Evolutionary conservation across 148 eudicot genomes (phyloP).

Genomic region (Vaccinium myrtillus): DNA sequence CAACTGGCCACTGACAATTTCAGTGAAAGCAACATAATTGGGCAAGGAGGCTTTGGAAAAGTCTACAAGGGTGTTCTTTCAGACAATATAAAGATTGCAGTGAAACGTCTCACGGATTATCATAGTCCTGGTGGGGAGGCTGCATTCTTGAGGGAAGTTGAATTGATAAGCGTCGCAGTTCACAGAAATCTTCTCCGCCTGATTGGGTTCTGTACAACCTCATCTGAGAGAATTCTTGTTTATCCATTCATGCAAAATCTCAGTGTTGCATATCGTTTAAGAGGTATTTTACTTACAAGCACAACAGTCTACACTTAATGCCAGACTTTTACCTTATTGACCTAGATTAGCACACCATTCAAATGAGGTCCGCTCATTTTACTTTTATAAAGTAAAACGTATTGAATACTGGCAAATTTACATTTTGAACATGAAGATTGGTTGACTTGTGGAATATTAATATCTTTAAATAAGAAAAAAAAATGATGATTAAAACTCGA

Average conservation of each 20-base stretch:
- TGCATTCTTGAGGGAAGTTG: constrained; percentile 81
- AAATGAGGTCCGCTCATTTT: background rate
- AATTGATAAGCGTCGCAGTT: constrained; percentile 86
- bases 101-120: constrained; percentile 80
- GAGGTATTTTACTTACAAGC: constrained; percentile 49
- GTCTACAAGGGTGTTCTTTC: constrained; percentile 74
- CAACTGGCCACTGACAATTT: constrained; percentile 81
- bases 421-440: background rate
- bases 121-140: constrained; percentile 91
- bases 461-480: background rate
- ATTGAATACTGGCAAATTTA: constrained; percentile 3
- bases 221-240: constrained; percentile 79
- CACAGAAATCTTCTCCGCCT: constrained; percentile 87
- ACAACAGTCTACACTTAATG: background rate
- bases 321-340: background rate
- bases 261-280: constrained; percentile 83
- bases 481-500: background rate
- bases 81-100: constrained; percentile 69
- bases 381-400: background rate
- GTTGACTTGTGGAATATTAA: background rate
- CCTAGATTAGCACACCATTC: background rate
- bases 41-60: constrained; percentile 97
- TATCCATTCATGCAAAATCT: constrained; percentile 94
- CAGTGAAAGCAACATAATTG: constrained; percentile 72
- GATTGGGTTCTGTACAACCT: constrained; percentile 83